phyloP scores from a whole-genome alignment of 1,139 yeast species.

The Hanseniaspora sp. region DNA sequence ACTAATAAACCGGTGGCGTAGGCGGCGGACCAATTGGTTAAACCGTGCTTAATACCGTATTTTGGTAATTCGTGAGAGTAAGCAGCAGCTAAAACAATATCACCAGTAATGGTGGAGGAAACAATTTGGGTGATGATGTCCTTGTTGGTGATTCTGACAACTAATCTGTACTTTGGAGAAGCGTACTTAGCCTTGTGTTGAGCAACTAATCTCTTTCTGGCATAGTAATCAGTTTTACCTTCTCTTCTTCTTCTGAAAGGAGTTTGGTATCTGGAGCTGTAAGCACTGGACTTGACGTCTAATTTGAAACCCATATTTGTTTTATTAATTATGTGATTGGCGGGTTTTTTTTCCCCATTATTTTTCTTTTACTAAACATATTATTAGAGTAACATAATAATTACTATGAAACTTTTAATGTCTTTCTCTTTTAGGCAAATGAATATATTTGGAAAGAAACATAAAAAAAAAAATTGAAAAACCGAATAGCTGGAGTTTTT shows the following conservation, averaged over 20 bases:
- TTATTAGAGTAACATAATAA: too few species aligned
- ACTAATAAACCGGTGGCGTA: slow-evolving; percentile 97
- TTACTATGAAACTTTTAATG: neutral
- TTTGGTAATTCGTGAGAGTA: slow-evolving; percentile 98
- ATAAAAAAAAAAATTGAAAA: neutral
- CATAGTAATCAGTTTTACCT: slow-evolving; percentile 99
- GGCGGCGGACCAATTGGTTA: slow-evolving; percentile 99
- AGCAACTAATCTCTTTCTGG: slow-evolving; percentile 98
- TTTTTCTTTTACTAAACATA: too few species aligned
- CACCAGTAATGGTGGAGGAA: slow-evolving; percentile 96
- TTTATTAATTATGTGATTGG: slow-evolving; percentile 8
- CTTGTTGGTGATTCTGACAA: slow-evolving; percentile 99
- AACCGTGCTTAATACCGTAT: slow-evolving; percentile 97
- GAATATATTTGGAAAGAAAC: too few species aligned
- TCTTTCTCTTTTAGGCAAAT: too few species aligned
- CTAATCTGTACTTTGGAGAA: slow-evolving; percentile 99
- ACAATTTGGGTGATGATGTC: slow-evolving; percentile 97
- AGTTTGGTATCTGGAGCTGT: slow-evolving; percentile 99
- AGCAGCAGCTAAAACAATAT: slow-evolving; percentile 91
- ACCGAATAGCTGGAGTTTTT: too few species aligned
- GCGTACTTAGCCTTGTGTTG: slow-evolving; percentile 99
- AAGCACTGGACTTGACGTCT: slow-evolving; percentile 68
- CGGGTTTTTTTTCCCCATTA: too few species aligned
- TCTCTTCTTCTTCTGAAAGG: slow-evolving; percentile 99
- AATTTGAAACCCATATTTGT: slow-evolving; percentile 63